Base-by-base conservation (phyloP, 1,284 basidiomycete species). In the Boletus semigastroideus region DNA sequence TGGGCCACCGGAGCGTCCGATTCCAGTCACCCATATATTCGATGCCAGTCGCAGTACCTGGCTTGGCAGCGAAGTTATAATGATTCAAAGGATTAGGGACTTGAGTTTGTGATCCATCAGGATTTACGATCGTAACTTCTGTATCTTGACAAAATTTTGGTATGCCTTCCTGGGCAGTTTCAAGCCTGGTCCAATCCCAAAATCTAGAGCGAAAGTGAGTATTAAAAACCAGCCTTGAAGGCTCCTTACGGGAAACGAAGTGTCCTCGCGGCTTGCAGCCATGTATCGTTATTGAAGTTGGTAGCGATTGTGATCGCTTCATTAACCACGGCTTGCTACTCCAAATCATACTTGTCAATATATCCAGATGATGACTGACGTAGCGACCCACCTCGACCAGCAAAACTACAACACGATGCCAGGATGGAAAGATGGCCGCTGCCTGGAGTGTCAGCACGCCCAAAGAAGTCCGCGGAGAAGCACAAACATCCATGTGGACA, bases 341-440 rank as follows among this genome's bases (percentile, higher is more conserved):
- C 36, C 6, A 25, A 3, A 13, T 10, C 5, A 14, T 1, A 9
- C n/a, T n/a, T n/a, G n/a, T 16, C 41, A 10, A 14, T 30, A 19
- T 22, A 9, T n/a, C 25, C 12, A 13, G 2, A 31, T 12, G 2
- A 8, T 19, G 12, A 11, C 1, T 10, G 8, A n/a, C 38, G 20
- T 14, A 3, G 9, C 1, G 10, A 48, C 47, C 25, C 6, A 61
- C 59, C 37, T 60, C 59, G 11, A 48, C 12, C 30, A 60, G 38
- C 40, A 60, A 7, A n/a, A 55, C 0, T 5, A 43, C 36, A 16
- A 61, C 38, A 37, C 59, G 58, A 11, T 60, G 59, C 59, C 59
- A 60, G n/a, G 60, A 27, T 14, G 59, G 59, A 42, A 60, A 60
- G 13, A 60, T 10, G 27, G 58, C 44, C 30, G 55, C 59, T 60